These are phyloP conservation scores for Colletotrichum brevisporum DNA, from an alignment of 2,329 filamentous ascomycete species.

Conservation along the genomic window DNA sequence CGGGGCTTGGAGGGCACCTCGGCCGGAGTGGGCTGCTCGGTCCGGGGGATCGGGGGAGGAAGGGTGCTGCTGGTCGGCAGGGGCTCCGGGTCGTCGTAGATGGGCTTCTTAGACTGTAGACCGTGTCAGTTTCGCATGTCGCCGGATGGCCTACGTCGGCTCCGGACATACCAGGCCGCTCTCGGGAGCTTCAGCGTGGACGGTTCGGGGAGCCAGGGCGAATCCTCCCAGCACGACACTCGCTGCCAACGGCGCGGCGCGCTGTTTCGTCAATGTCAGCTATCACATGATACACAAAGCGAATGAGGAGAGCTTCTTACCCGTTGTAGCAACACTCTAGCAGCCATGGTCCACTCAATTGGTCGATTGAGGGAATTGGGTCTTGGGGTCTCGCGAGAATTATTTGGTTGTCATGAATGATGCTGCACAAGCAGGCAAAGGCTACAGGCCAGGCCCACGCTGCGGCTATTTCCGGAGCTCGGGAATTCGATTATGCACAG, in stretches of 20 bases:
- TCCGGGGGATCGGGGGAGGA: constrained; percentile 49
- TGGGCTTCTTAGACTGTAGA: constrained; percentile 73
- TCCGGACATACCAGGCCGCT: constrained; percentile 28
- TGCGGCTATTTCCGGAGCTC: constrained; percentile 49
- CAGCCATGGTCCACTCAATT: constrained; percentile 71
- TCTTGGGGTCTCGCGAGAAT: constrained; percentile 42
- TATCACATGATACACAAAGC: not conserved
- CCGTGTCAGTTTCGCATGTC: constrained; percentile 30
- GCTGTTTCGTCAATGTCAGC: constrained; percentile 53
- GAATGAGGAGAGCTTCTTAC: constrained; percentile 52
- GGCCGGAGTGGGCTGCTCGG: constrained; percentile 48
- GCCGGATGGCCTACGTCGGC: not conserved
- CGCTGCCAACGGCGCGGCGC: constrained; percentile 68
- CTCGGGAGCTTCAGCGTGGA: constrained; percentile 66
- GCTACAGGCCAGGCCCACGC: constrained; percentile 38
- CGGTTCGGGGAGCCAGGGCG: constrained; percentile 62
- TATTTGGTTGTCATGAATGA: constrained; percentile 43
- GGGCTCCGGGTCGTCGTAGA: constrained; percentile 81
- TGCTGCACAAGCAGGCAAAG: constrained; percentile 32
- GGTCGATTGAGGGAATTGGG: constrained; percentile 47
- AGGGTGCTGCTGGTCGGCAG: constrained; percentile 52
- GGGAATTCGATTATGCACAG: constrained; percentile 41
- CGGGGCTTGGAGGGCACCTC: constrained; percentile 49
- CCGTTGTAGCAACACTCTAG: constrained; percentile 71
- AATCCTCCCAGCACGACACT: constrained; percentile 64